phyloP scores from a whole-genome alignment of 1,284 basidiomycete genomes.

The Cryptococcus depauperatus region DNA sequence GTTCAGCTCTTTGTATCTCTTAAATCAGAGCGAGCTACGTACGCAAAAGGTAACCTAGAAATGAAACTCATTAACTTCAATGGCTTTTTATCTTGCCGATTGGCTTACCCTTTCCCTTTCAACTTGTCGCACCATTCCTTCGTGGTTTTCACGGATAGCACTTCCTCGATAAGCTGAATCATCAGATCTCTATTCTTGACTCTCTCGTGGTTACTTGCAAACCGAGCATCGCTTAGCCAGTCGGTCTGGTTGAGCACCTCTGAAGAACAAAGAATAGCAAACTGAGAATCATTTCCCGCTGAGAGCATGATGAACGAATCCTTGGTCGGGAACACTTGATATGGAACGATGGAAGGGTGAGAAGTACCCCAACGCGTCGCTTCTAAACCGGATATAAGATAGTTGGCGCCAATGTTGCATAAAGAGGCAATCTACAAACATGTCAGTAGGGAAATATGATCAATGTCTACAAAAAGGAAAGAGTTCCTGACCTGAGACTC shows the following conservation, averaged over 20 bases:
- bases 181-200: constrained; percentile 69
- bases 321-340: constrained; percentile 81
- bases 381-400: constrained; percentile 77
- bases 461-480: background rate
- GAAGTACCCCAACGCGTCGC: constrained; percentile 82
- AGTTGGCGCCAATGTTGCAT: constrained; percentile 89
- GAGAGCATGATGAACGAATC: constrained; percentile 91
- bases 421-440: constrained; percentile 67
- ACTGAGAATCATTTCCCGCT: constrained; percentile 87
- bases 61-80: no score
- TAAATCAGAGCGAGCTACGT: constrained; percentile 5
- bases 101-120: constrained; percentile 61
- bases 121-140: constrained; percentile 67
- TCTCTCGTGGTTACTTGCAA: constrained; percentile 63
- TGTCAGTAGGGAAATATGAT: background rate
- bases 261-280: constrained; percentile 34
- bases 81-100: no score
- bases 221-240: constrained; percentile 49
- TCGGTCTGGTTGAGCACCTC: constrained; percentile 32
- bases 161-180: constrained; percentile 61
- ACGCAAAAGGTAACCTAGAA: constrained; percentile 61
- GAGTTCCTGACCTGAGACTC: constrained; percentile 61
- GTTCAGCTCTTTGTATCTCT: background rate
- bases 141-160: constrained; percentile 54
- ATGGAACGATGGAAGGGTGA: constrained; percentile 81